Conservation (phyloP, 257 asterid genomes). For the Lavandula angustifolia region DNA sequence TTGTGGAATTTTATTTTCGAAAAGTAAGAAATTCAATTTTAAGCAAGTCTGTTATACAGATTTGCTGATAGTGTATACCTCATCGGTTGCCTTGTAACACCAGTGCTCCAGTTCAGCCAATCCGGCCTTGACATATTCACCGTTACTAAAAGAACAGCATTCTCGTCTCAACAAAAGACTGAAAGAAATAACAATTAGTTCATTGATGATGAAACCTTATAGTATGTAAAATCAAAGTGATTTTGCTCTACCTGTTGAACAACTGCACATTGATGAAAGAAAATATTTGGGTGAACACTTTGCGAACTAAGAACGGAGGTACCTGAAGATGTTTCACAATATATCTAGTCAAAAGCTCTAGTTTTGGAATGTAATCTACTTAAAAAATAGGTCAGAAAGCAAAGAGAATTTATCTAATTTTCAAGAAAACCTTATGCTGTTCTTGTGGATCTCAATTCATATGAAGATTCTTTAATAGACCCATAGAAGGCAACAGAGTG, state of each 20-base stretch:
- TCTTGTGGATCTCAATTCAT: background rate
- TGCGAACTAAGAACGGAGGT: constrained; percentile 93
- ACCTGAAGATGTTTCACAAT: constrained; percentile 54
- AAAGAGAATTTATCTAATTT: background rate
- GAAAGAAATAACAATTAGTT: constrained; percentile 34
- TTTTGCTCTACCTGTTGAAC: constrained; percentile 76
- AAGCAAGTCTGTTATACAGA: background rate
- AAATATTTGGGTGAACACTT: constrained; percentile 90
- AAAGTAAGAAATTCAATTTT: too few relatives aligned
- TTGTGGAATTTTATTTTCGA: too few relatives aligned
- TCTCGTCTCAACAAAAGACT: constrained; percentile 96
- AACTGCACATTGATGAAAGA: constrained; percentile 96
- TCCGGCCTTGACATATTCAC: constrained; percentile 98
- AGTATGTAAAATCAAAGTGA: constrained; percentile 5
- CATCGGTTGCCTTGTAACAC: constrained; percentile 99
- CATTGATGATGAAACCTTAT: constrained; percentile 17
- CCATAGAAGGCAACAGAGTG: background rate
- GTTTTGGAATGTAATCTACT: constrained; percentile 12
- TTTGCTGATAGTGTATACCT: constrained; percentile 47
- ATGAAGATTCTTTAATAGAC: background rate
- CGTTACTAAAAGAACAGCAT: constrained; percentile 98
- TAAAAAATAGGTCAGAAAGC: constrained; percentile 7
- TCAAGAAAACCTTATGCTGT: background rate
- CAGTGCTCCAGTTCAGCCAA: constrained; percentile 98
- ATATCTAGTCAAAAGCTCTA: constrained; percentile 16